phyloP scores from a whole-genome alignment of 768 basidiomycete genomes.

The Melanogaster broomeanus region DNA sequence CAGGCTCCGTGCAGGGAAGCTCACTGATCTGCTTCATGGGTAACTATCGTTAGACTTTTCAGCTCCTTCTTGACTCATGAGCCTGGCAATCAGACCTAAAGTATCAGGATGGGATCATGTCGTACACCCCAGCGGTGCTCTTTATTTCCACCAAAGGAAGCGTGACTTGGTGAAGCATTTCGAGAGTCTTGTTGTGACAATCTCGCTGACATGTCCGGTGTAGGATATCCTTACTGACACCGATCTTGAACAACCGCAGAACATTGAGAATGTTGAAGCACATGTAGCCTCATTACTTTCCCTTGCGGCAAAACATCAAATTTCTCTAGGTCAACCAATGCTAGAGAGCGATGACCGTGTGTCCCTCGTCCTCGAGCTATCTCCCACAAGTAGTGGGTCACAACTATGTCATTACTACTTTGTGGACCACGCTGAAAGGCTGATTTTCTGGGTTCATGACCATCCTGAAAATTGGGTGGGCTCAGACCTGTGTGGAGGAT shows the following conservation, averaged over 20 bases:
- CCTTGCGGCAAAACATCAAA: no score
- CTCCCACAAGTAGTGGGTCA: neutral
- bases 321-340: no score
- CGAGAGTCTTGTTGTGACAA: neutral
- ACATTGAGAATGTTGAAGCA: neutral
- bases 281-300: neutral
- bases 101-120: neutral
- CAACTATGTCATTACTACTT: conserved; percentile 3
- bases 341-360: no score
- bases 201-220: neutral
- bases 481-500: neutral
- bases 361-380: neutral
- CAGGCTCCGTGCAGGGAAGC: neutral
- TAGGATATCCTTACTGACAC: neutral
- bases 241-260: neutral
- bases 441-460: conserved; percentile 5
- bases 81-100: neutral
- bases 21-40: neutral
- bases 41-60: neutral
- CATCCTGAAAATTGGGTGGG: neutral
- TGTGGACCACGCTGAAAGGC: neutral
- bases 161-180: neutral
- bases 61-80: neutral
- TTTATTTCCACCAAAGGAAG: neutral
- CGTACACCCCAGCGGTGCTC: neutral